Base-by-base conservation (phyloP, 805 yeast species). In the Wickerhamomyces alni region DNA sequence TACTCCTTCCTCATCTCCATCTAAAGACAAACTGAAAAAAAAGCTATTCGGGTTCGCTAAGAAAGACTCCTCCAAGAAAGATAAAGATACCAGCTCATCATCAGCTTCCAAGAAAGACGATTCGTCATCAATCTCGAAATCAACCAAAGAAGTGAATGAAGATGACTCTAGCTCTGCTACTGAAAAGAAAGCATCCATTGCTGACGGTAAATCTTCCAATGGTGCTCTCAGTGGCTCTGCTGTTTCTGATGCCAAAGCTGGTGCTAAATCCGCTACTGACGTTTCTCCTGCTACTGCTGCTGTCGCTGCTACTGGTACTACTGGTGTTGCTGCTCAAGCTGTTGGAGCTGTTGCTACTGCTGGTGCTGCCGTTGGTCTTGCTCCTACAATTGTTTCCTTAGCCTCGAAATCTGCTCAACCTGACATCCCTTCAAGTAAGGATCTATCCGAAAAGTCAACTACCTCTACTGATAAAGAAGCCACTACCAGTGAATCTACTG, bases 1-100 rank as follows among this genome's bases (percentile, higher is more conserved):
- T 29, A n/a, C 5, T 10, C 5, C 10, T 12, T 15, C 31, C 11
- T 15, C 22, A 7, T 15, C 31, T 16, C 24, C 22, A 7, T 30
- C 33, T 8, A 33, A 17, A 8, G 16, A 21, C 4, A 24, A 33
- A 11, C 9, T 15, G 9, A 33, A 33, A 24, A 33, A 33, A 17
- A 24, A 24, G 11, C 16, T 44, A 10, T 44, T 39, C 15, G 41
- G 44, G 17, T 38, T 44, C 12, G 35, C 19, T 17, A 44, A 41
- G 27, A 38, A 41, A 19, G 42, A 44, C 26, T 5, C 38, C 11
- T 15, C 38, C 17, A 29, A 29, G 18, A 29, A n/a, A 2, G 35
- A 45, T 16, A 26, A n/a, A n/a, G 29, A 26, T n/a, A 9, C 29
- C 15, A 56, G 5, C 13, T 26, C 29, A 26, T 12, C 13, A 9